These are phyloP conservation scores for Fraxinus baroniana DNA, from an alignment of 305 asterid species.

Conservation along the genomic window DNA sequence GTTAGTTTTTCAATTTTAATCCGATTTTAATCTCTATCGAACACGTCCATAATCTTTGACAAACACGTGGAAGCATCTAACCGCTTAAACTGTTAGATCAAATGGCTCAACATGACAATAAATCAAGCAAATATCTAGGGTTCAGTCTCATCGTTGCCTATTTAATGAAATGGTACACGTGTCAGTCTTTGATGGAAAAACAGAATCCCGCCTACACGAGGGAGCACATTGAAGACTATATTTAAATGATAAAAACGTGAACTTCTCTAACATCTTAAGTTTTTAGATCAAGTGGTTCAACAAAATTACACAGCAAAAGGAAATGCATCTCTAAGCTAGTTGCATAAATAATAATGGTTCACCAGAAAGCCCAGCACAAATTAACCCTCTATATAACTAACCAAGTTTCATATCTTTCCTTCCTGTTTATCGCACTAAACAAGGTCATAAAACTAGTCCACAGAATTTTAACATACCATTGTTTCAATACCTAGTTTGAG, in stretches of 20 bases:
- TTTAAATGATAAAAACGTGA: neutral
- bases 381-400: neutral
- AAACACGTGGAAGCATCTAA: neutral
- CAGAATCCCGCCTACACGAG: neutral
- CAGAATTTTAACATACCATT: neutral
- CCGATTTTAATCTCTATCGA: no score
- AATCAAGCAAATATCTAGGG: neutral
- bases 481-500: neutral
- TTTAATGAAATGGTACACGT: neutral
- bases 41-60: neutral
- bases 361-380: neutral
- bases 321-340: neutral
- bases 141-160: neutral
- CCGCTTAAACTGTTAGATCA: neutral
- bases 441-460: neutral
- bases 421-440: neutral
- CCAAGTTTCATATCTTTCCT: neutral
- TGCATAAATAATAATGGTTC: neutral
- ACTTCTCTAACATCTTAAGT: neutral
- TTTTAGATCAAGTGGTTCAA: neutral
- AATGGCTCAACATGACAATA: neutral
- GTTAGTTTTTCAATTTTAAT: no score
- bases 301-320: neutral
- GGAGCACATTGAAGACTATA: neutral
- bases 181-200: neutral